phyloP scores from a whole-genome alignment of 176 grass and related monocot species.

The Musa itinerans region DNA sequence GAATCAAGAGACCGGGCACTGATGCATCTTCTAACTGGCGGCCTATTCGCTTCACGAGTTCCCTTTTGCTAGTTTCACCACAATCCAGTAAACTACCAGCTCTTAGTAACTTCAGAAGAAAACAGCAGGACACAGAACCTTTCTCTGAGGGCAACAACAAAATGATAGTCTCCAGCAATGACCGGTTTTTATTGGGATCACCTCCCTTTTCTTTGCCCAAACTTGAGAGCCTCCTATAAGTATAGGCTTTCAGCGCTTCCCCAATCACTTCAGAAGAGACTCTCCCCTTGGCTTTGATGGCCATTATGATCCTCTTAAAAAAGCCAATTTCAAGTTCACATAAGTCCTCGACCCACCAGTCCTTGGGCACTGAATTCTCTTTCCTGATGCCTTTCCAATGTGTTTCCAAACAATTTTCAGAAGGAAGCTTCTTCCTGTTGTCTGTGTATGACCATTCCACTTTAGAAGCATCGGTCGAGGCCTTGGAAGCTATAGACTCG shows the following conservation, averaged over 20 bases:
- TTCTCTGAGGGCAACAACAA: conserved; percentile 68
- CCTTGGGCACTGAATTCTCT: conserved; percentile 64
- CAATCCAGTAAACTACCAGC: conserved; percentile 59
- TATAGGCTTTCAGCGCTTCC: conserved; percentile 81
- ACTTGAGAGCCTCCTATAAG: conserved; percentile 68
- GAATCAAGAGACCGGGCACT: conserved; percentile 76
- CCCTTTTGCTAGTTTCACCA: conserved; percentile 60
- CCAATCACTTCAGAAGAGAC: conserved; percentile 58
- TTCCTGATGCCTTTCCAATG: conserved; percentile 66
- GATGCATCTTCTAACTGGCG: conserved; percentile 74
- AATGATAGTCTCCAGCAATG: conserved; percentile 75
- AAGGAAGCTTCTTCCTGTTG: conserved; percentile 73
- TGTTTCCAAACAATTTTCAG: conserved; percentile 47
- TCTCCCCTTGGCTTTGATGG: conserved; percentile 60
- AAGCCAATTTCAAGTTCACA: conserved; percentile 66
- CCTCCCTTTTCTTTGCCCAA: conserved; percentile 76
- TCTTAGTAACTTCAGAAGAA: conserved; percentile 82
- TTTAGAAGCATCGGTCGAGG: conserved; percentile 59
- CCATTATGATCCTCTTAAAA: conserved; percentile 62
- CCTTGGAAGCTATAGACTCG: conserved; percentile 86
- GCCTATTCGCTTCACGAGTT: conserved; percentile 84
- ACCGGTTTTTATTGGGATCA: conserved; percentile 38
- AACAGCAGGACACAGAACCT: conserved; percentile 87
- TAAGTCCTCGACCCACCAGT: conserved; percentile 96
- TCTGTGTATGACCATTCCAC: conserved; percentile 95